These are phyloP conservation scores for Bryoerythrophyllum caledonicum DNA, from an alignment of 225 moss, liverwort and hornwort genomes.

Conservation along the genomic window DNA sequence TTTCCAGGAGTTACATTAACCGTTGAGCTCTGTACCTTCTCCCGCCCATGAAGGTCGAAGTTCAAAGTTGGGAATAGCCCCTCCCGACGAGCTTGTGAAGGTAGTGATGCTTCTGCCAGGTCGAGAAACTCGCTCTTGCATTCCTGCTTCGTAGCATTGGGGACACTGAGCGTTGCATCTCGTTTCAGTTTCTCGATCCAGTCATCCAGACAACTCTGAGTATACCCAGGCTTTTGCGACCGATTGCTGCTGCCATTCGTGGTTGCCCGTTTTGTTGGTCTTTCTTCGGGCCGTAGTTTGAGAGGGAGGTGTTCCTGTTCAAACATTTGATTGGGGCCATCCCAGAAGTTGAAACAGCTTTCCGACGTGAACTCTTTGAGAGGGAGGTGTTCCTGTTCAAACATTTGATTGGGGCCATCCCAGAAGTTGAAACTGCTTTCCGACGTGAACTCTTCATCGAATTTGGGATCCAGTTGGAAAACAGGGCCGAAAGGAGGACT, in stretches of 20 bases:
- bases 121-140: slow-evolving; percentile 1
- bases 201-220: slow-evolving; percentile 15
- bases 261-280: not conserved
- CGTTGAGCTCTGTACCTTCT: not conserved
- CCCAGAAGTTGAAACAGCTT: slow-evolving; percentile 1
- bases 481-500: not conserved
- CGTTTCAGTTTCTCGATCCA: slow-evolving; percentile 23
- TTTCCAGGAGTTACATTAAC: slow-evolving; percentile 2
- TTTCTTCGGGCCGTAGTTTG: slow-evolving; percentile 13
- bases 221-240: slow-evolving; percentile 12
- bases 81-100: not conserved
- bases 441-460: slow-evolving; percentile 6
- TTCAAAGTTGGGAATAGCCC: slow-evolving; percentile 11
- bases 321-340: not conserved
- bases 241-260: not conserved
- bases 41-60: not conserved
- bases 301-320: not conserved
- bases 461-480: slow-evolving; percentile 6
- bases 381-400: not conserved
- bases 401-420: slow-evolving; percentile 2
- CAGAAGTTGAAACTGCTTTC: slow-evolving; percentile 2
- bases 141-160: not conserved
- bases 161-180: not conserved
- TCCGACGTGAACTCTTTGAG: slow-evolving; percentile 7
- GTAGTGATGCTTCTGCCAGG: not conserved